Evolutionary conservation across 768 basidiomycete species (phyloP), one percentile per base, ranked within the genome.

Genomic region (Russula sp.): DNA sequence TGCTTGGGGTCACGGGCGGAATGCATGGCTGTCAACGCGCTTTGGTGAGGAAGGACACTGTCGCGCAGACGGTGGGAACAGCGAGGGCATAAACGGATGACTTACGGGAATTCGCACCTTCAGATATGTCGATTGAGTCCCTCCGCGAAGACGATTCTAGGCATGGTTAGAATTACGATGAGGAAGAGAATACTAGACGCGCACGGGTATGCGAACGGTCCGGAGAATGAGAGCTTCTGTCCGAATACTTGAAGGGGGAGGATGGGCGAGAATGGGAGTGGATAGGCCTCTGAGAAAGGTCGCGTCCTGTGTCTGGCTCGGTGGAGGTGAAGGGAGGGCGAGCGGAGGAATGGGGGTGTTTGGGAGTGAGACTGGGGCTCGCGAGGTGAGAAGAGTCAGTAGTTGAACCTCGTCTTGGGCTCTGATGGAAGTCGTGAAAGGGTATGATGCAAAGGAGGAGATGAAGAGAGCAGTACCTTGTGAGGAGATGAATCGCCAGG

Each of bases 331-430:
- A 63, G 63, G 61, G 59, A 50, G 53, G 56, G 25, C 65, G 65
- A 55, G 66, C 59, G 54, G 66, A 71, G 58, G 61, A 59, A 54
- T 61, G 66, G 22, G 64, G 63, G 65, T 45, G 55, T 59, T 59
- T 64, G 47, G 39, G 61, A 55, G 52, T 71, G 60, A 63, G 67
- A 57, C 61, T 61, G 0, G 73, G 71, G 5, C 78, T 73, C 32
- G 82, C 77, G 61, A 85, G 84, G 74, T 89, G 87, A 53, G 90
- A 78, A 45, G 86, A 85, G 76, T 92, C 90, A 8, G 89, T 89
- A 70, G 90, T 86, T 2, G 90, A 91, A 61, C 88, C 88, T 60
- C 88, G 76, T n/a, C 89, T 82, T 70, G 90, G 90, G 58, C 81
- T 88, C 71, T 90, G 88, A 29, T 90, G 80, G 71, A 81, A 85